These are phyloP conservation scores for Mycena olivaceomarginata DNA, from an alignment of 768 basidiomycete species.

Conservation along the genomic window DNA sequence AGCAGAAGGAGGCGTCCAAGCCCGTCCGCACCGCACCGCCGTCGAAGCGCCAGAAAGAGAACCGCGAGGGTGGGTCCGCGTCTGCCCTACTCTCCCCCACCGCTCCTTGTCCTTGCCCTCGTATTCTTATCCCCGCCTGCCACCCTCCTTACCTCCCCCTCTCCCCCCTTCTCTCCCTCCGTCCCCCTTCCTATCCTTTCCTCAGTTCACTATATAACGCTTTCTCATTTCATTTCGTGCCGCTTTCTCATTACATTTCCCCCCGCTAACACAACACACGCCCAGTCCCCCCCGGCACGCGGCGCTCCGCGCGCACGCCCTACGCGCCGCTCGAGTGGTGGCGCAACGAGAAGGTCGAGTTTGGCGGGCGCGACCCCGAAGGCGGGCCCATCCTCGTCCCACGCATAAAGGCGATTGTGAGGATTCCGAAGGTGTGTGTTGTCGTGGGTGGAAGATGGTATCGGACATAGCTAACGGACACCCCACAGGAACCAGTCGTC, in stretches of 20 bases:
- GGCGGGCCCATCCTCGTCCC: conserved; percentile 74
- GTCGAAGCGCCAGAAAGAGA: conserved; percentile 60
- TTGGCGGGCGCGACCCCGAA: conserved; percentile 70
- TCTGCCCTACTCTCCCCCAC: no score
- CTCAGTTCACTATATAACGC: neutral
- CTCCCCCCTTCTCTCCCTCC: no score
- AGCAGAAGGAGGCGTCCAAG: conserved; percentile 12
- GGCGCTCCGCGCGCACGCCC: conserved; percentile 82
- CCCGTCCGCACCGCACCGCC: neutral
- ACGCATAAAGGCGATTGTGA: conserved; percentile 80
- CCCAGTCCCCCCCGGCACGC: conserved; percentile 71
- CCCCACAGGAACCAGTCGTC: conserved; percentile 33
- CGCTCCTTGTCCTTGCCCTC: no score
- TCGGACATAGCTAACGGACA: no score
- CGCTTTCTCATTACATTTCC: neutral
- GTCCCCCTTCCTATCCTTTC: no score
- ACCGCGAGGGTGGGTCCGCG: conserved; percentile 52
- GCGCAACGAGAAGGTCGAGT: conserved; percentile 94
- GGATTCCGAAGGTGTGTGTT: conserved; percentile 61
- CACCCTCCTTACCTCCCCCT: no score
- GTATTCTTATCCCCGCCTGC: no score
- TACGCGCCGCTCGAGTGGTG: conserved; percentile 91
- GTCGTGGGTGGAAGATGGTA: no score
- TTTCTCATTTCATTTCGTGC: neutral
- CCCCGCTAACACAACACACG: neutral